These are phyloP conservation scores for Tylopilus vinaceipallidus DNA, from an alignment of 768 basidiomycete species.

Conservation along the genomic window DNA sequence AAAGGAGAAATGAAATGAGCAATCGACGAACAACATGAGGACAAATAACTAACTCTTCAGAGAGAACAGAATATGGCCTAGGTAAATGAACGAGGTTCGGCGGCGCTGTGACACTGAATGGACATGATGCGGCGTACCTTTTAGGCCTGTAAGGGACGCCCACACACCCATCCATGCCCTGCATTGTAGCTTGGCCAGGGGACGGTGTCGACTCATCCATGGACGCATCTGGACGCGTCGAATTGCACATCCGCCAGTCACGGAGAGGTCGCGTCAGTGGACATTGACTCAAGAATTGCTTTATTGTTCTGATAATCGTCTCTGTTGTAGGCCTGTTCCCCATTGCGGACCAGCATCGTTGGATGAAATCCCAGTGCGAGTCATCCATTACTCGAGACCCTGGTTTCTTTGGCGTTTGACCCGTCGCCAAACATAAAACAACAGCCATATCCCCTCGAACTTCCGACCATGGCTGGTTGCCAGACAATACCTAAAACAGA, in stretches of 20 bases:
- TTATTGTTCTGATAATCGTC: background rate
- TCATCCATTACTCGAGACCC: background rate
- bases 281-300: background rate
- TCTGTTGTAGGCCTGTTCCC: background rate
- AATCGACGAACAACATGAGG: too few relatives aligned
- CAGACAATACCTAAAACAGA: background rate
- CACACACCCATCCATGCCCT: too few relatives aligned
- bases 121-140: too few relatives aligned
- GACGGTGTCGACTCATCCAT: background rate
- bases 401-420: background rate
- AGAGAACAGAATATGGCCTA: too few relatives aligned
- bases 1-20: too few relatives aligned
- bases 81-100: too few relatives aligned
- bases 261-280: background rate
- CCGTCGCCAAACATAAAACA: conserved; percentile 1
- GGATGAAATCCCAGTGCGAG: conserved; percentile 4
- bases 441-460: background rate
- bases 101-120: too few relatives aligned
- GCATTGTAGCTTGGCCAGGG: too few relatives aligned
- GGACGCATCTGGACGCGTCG: background rate
- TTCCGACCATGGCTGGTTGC: background rate
- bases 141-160: too few relatives aligned
- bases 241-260: background rate
- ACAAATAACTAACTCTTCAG: too few relatives aligned
- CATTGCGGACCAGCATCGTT: background rate